Base-by-base conservation (phyloP, 495 filamentous ascomycete species). In the Lasiosphaeris hirsuta region DNA sequence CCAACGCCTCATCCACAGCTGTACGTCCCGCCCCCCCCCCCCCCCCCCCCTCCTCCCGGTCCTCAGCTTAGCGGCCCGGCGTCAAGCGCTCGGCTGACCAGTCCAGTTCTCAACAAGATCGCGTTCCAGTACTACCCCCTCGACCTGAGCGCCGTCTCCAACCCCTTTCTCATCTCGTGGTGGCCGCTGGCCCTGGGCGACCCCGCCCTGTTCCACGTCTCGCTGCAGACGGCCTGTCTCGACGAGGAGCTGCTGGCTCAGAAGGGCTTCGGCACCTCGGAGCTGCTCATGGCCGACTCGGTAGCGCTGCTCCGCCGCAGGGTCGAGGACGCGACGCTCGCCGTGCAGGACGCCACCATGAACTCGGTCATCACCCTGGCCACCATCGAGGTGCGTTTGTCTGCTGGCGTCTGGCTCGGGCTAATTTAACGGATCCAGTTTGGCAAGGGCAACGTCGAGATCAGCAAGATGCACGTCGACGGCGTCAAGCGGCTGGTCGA, bases 121-220 rank as follows among this genome's bases (percentile, higher is more conserved):
- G 78, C 78, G 0, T 82, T 82, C 48, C 71, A 80, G 51, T 82
- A 79, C 53, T 82, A 82, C 56, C 79, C 78, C 2, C 71, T 82
- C 30, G 79, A 82, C 38, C 59, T 80, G 7, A 77, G 69, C 51
- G 52, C 71, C 3, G 65, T 59, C 5, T 75, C 79, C 36, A 82
- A 81, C 61, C 78, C 79, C 0, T 81, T 81, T 60, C 63, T 82
- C 34, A 64, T 79, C 10, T 81, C 76, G 3, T 82, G 79, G 79
- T 81, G 79, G 79, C 79, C 78, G 3, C 65, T 78, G 14, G 76
- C 78, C 5, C 67, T 82, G 2, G 72, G 66, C 0, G 78, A 81
- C 51, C 77, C 78, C 2, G 77, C 76, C n/a, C 43, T 82, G 18
- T 81, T 82, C 43, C 76, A 81, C 56, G 78, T 82, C 34, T 77